These are phyloP conservation scores for Mycosphaerella arachidis DNA, from an alignment of 2,329 filamentous ascomycete genomes.

Conservation along the genomic window DNA sequence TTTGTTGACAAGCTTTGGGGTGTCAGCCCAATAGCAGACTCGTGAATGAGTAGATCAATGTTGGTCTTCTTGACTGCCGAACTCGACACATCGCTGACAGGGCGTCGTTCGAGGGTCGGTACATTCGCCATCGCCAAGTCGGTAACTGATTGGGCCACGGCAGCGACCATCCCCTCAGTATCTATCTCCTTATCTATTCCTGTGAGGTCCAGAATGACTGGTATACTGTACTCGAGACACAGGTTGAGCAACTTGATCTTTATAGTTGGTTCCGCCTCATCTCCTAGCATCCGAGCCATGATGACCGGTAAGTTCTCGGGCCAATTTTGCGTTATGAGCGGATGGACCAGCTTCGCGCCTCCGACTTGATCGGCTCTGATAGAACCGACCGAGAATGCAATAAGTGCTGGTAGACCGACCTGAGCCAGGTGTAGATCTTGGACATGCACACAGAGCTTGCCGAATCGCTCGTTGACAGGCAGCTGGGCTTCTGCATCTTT, in stretches of 20 bases:
- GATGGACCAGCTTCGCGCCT: slow-evolving; percentile 67
- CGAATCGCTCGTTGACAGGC: slow-evolving; percentile 65
- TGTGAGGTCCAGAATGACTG: slow-evolving; percentile 74
- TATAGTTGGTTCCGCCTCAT: slow-evolving; percentile 87
- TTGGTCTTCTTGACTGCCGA: slow-evolving; percentile 44
- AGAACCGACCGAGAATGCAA: slow-evolving; percentile 69
- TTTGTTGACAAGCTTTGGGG: slow-evolving; percentile 72
- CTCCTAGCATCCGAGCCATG: slow-evolving; percentile 85
- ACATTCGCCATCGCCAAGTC: slow-evolving; percentile 53
- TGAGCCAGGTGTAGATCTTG: slow-evolving; percentile 68
- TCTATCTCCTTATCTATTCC: slow-evolving; percentile 48
- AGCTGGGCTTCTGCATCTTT: slow-evolving; percentile 58
- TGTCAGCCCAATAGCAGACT: slow-evolving; percentile 80
- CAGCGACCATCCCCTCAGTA: slow-evolving; percentile 60
- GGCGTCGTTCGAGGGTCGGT: slow-evolving; percentile 33
- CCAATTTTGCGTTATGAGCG: slow-evolving; percentile 44
- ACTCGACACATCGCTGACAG: not conserved
- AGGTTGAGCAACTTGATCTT: slow-evolving; percentile 84
- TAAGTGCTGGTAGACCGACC: slow-evolving; percentile 76
- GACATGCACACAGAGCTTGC: slow-evolving; percentile 55
- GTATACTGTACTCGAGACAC: slow-evolving; percentile 82
- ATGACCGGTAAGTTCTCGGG: slow-evolving; percentile 58
- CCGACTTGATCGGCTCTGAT: slow-evolving; percentile 55
- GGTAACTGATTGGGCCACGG: slow-evolving; percentile 71
- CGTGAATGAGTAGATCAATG: slow-evolving; percentile 70